These are phyloP conservation scores for Arthroderma sp. DNA, from an alignment of 2,329 filamentous ascomycete species.

Conservation along the genomic window DNA sequence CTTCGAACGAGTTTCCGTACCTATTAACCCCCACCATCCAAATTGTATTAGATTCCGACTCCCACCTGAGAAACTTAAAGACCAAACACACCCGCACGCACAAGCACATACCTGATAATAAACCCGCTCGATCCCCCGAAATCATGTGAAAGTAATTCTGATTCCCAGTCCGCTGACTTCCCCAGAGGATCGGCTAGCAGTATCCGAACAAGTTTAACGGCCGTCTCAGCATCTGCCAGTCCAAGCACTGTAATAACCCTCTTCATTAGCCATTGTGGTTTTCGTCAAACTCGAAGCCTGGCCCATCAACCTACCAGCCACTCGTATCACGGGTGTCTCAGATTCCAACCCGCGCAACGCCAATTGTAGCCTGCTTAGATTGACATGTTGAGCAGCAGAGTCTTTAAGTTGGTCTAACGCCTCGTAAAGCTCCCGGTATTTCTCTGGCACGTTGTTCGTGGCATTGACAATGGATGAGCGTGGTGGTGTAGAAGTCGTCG, in stretches of 20 bases:
- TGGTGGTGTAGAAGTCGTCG: conserved; percentile 26
- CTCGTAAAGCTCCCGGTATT: conserved; percentile 40
- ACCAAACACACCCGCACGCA: not conserved
- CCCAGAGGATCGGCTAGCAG: conserved; percentile 58
- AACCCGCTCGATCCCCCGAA: conserved; percentile 42
- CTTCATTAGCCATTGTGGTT: not conserved
- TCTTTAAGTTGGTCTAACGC: conserved; percentile 39
- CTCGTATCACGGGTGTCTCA: conserved; percentile 39
- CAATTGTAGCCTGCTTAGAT: conserved; percentile 46
- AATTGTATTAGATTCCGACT: not conserved
- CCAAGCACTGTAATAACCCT: conserved; percentile 31
- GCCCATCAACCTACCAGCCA: conserved; percentile 35
- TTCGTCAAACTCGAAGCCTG: not conserved
- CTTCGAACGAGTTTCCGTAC: conserved; percentile 40
- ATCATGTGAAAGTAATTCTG: conserved; percentile 39
- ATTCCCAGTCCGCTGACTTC: conserved; percentile 53
- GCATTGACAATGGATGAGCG: conserved; percentile 42
- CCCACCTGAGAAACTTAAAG: not conserved
- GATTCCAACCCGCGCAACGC: conserved; percentile 45
- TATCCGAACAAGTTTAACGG: conserved; percentile 51
- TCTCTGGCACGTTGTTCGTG: conserved; percentile 39
- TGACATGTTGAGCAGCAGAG: conserved; percentile 42
- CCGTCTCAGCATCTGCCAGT: conserved; percentile 36
- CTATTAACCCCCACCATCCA: conserved; percentile 19
- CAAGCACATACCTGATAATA: conserved; percentile 43